phyloP scores from a whole-genome alignment of 306 rosid genomes.

The Crataegus laevigata region DNA sequence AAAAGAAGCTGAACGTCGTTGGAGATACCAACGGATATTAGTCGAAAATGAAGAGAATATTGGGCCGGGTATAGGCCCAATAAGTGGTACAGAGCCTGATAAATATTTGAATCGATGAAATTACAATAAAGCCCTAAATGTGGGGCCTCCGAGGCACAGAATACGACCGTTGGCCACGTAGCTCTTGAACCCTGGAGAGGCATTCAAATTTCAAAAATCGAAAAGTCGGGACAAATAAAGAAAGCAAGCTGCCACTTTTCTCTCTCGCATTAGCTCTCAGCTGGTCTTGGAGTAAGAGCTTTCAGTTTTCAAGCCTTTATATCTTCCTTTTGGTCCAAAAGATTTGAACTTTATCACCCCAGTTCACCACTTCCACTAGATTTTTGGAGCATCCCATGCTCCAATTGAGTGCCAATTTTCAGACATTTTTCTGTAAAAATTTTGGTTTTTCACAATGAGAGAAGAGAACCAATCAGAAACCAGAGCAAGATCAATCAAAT shows the following conservation, averaged over 20 bases:
- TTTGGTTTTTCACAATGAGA: conserved; percentile 42
- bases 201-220: conserved; percentile 80
- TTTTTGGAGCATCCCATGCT: neutral
- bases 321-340: neutral
- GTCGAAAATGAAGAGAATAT: neutral
- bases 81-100: neutral
- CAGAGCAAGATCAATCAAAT: conserved; percentile 46
- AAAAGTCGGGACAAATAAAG: conserved; percentile 25
- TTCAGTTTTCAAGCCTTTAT: neutral
- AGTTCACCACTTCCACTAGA: neutral
- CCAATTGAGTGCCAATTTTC: neutral
- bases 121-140: neutral
- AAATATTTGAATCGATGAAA: neutral
- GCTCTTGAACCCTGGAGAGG: neutral
- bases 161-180: conserved; percentile 43
- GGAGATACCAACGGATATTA: neutral
- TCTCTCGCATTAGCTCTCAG: neutral
- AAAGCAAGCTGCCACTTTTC: conserved; percentile 33
- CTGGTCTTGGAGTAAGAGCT: conserved; percentile 20
- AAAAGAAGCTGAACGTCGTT: neutral
- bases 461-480: conserved; percentile 72
- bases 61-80: neutral
- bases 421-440: neutral
- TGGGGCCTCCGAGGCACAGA: conserved; percentile 10
- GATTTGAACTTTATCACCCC: neutral